Evolutionary conservation across 768 basidiomycete species (phyloP), one percentile per base, ranked within the genome.

Genomic region (Tricholoma terreum): DNA sequence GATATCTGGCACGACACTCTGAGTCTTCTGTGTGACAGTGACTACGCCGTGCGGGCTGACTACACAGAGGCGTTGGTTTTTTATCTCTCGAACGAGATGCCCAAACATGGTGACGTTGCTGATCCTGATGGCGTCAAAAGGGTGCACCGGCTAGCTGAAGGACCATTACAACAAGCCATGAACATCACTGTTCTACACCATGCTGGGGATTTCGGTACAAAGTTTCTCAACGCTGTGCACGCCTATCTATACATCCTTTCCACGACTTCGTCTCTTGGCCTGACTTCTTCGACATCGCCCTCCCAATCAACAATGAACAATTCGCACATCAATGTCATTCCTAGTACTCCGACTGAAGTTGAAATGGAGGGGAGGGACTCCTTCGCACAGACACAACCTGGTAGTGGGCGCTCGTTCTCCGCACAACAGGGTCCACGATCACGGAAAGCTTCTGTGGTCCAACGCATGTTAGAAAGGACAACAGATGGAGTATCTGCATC

Each of bases 1-100:
- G 92, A 94, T 66, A 82, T 89, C 33, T 96, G 93, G 93, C 91
- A 94, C 67, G 94, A 96, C 59, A 94, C 91, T 1, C 71, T 96
- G 43, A 88, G 87, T 49, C 77, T 97, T 24, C 72, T 96, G 4
- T 95, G 92, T 67, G 92, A 96, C 67, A 69, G 73, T 11, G 86
- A 92, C 56, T 87, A 83, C 63, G 75, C 82, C n/a, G 85, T 95
- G 19, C 85, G 94, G 55, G 81, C 83, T 11, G 89, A 91, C 61
- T 95, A 94, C 67, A 81, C 86, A 0, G 74, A 80, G 35, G 83
- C 86, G 4, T 71, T 97, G n/a, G 72, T 89, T 3, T 83, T 85
- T 48, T 97, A 93, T 72, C 73, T 95, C 58, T 76, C 81, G 36
- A 77, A 84, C 56, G 94, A 97, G 73, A 84, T 93, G 66, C 80